A percentile compares a stretch with the other conserved stretches of the same genome.
Evolutionary conservation across 2,329 filamentous ascomycete genomes (phyloP).

Genomic region (Colletotrichum spaethianum): DNA sequence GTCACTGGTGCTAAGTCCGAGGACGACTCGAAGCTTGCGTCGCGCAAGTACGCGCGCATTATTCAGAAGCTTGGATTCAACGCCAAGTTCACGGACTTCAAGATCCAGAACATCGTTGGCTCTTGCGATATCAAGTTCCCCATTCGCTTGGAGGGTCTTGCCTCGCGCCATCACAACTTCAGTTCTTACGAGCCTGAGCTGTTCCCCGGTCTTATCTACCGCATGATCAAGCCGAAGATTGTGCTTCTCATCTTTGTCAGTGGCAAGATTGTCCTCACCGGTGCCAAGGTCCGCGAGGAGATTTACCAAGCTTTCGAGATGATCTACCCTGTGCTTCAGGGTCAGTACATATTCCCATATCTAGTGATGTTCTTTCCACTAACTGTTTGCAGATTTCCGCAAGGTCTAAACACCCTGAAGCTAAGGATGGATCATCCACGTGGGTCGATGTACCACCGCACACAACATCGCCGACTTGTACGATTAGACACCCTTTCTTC

Average conservation of each 20-base stretch:
- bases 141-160: constrained; percentile 95
- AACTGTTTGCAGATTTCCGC: constrained; percentile 63
- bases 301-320: constrained; percentile 97
- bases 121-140: constrained; percentile 99
- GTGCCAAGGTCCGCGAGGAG: constrained; percentile 97
- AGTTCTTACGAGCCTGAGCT: constrained; percentile 98
- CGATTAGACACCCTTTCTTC: constrained; percentile 55
- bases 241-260: constrained; percentile 98
- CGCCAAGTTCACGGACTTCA: constrained; percentile 99
- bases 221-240: constrained; percentile 99
- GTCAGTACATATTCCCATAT: constrained; percentile 61
- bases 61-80: constrained; percentile 99
- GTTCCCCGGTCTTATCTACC: constrained; percentile 99
- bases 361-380: constrained; percentile 28
- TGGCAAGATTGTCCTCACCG: constrained; percentile 97
- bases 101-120: constrained; percentile 99
- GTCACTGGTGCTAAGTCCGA: constrained; percentile 98
- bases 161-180: constrained; percentile 98
- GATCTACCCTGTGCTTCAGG: constrained; percentile 96
- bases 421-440: constrained; percentile 22
- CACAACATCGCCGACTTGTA: constrained; percentile 50
- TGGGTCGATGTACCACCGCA: constrained; percentile 42
- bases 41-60: constrained; percentile 97
- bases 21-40: constrained; percentile 97
- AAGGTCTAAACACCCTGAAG: constrained; percentile 61